phyloP scores from a whole-genome alignment of 306 rosid species.

The Glycine tomentella region DNA sequence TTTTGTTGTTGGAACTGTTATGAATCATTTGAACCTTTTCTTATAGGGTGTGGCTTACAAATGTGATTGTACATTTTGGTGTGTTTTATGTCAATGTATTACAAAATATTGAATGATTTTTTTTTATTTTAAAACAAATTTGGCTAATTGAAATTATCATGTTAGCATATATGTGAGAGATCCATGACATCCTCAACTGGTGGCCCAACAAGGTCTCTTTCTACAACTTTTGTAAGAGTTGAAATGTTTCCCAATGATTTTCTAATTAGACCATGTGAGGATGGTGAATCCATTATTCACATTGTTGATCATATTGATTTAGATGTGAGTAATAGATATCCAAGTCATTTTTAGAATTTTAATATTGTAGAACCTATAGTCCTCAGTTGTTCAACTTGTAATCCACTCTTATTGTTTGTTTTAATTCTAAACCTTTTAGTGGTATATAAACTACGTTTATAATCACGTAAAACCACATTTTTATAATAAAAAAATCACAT shows the following conservation, averaged over 20 bases:
- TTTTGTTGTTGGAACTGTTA: background rate
- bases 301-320: conserved; percentile 92
- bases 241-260: conserved; percentile 96
- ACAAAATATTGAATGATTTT: background rate
- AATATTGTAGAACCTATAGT: too few relatives aligned
- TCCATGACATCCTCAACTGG: conserved; percentile 84
- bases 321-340: conserved; percentile 65
- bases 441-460: too few relatives aligned
- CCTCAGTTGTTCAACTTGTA: too few relatives aligned
- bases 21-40: background rate
- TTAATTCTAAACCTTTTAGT: too few relatives aligned
- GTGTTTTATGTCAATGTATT: background rate
- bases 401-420: too few relatives aligned
- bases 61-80: too few relatives aligned
- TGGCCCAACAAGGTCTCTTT: conserved; percentile 82
- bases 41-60: background rate
- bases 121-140: background rate
- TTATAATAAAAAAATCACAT: too few relatives aligned
- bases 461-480: too few relatives aligned
- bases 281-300: conserved; percentile 93
- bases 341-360: background rate
- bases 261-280: conserved; percentile 92
- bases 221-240: conserved; percentile 80
- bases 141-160: conserved; percentile 26
- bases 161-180: conserved; percentile 86